Base-by-base conservation (phyloP, 345 rosid genomes). In the Garcia nutans region DNA sequence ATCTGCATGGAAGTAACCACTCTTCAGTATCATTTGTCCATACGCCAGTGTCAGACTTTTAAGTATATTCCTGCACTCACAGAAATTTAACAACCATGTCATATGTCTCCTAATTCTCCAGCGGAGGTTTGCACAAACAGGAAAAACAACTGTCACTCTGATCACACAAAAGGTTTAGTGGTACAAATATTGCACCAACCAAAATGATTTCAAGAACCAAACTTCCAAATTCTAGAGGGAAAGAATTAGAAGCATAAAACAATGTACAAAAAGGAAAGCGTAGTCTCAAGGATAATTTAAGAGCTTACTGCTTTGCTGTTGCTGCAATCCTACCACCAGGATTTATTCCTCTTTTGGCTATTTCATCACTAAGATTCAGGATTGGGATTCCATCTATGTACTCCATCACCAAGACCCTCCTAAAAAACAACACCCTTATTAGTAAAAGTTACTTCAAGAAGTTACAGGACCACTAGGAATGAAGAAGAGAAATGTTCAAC, bases 1-100 rank as follows among this genome's bases (percentile, higher is more conserved):
- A 88, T 95, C 99, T 28, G 97, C 98, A 71, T 93, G 99, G 86
- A 93, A 93, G 88, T 86, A 91, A 75, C 98, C 99, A 70, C 97
- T 93, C 88, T 90, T 93, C 84, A 95, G 85, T 80, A 95, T 93
- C 98, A 95, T 95, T 83, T 95, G 96, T 67, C 99, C 97, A 78
- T 95, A 95, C 9, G 97, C 97, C 71, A 75, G 82, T 54, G 97
- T 90, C 84, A 95, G 81, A 82, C 92, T 93, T 78, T 85, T 80
- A 22, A 95, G 92, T 85, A 95, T 93, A 76, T 87, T 93, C 89
- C 94, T 93, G 91, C 79, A 84, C 56, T 59, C 24, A 52, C 45
- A 78, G 47, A 76, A 65, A 64, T 58, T 57, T 28, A 78, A 41
- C 68, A 71, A 47, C 59, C 68, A 65, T 64, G 49, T 63, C 42